Evolutionary conservation across 345 rosid genomes (phyloP).

Genomic region (Crucihimalaya himalaica): DNA sequence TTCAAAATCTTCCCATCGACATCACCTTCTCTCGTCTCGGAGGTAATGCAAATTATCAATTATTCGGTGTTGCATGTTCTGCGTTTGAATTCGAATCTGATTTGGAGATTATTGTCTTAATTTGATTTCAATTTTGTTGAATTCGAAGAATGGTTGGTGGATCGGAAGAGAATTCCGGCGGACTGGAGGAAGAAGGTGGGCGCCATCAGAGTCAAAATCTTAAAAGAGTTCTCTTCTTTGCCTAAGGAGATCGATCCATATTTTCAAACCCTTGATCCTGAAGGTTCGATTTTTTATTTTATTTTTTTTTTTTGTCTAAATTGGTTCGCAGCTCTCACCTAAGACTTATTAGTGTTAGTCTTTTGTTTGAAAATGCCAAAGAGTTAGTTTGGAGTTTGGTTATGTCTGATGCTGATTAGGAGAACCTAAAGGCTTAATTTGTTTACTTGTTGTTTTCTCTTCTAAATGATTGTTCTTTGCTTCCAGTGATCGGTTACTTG

Average conservation of each 20-base stretch:
- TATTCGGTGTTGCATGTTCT: background rate
- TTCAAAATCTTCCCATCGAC: constrained; percentile 91
- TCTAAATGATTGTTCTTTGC: constrained; percentile 24
- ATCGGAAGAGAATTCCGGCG: constrained; percentile 88
- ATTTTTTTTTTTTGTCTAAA: no score
- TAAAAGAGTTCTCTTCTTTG: constrained; percentile 69
- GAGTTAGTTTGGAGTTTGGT: constrained; percentile 7
- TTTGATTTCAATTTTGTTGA: constrained; percentile 15
- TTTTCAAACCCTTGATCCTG: constrained; percentile 75
- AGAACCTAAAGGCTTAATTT: background rate
- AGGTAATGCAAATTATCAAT: constrained; percentile 47
- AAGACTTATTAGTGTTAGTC: background rate
- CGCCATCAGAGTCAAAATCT: constrained; percentile 63
- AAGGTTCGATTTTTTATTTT: constrained; percentile 47
- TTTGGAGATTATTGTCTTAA: background rate
- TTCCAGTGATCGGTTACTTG: constrained; percentile 72
- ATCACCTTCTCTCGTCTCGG: constrained; percentile 92
- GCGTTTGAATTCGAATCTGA: background rate
- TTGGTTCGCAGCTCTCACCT: background rate
- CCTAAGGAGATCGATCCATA: constrained; percentile 83
- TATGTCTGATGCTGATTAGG: background rate
- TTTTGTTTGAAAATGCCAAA: constrained; percentile 10
- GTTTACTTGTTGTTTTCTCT: background rate
- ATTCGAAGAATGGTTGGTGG: constrained; percentile 86
- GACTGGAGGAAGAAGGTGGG: constrained; percentile 90